A percentile compares a stretch with the other conserved stretches of the same genome.
phyloP scores from a whole-genome alignment of 1,284 basidiomycete species.

The Naganishia sp. region DNA sequence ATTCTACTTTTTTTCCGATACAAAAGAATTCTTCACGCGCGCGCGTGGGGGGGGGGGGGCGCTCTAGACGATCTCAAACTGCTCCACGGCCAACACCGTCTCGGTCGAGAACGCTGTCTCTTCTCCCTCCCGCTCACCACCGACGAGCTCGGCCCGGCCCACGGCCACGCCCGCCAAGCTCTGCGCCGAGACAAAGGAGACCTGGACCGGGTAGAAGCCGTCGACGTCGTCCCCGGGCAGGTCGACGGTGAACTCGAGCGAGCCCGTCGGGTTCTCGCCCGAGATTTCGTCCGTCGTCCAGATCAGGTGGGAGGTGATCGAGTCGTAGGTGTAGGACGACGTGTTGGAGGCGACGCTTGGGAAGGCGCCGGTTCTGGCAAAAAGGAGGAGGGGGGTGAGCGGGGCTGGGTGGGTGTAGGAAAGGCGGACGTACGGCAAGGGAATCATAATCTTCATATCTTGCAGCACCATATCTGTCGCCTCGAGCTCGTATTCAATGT shows the following conservation, averaged over 20 bases:
- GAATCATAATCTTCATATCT: constrained; percentile 86
- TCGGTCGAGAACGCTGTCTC: constrained; percentile 75
- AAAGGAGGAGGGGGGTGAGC: constrained; percentile 28
- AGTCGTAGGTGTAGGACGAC: constrained; percentile 78
- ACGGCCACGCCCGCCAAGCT: constrained; percentile 71
- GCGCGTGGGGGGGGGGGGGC: too few species aligned
- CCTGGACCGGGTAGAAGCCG: constrained; percentile 88
- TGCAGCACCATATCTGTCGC: constrained; percentile 75
- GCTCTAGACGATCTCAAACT: constrained; percentile 59
- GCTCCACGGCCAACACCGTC: constrained; percentile 68
- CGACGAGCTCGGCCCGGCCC: constrained; percentile 62
- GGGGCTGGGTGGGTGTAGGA: neutral
- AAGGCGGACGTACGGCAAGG: constrained; percentile 70
- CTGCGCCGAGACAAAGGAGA: constrained; percentile 76
- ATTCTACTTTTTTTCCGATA: neutral
- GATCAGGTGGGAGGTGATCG: constrained; percentile 72
- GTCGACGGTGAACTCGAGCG: constrained; percentile 76
- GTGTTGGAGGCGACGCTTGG: constrained; percentile 75
- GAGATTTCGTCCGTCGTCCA: constrained; percentile 68
- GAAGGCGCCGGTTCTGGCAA: constrained; percentile 71
- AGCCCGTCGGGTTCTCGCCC: constrained; percentile 65
- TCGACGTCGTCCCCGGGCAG: constrained; percentile 74
- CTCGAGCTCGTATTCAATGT: constrained; percentile 95
- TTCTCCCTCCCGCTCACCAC: constrained; percentile 54
- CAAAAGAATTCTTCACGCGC: neutral